A percentile compares a stretch with the other conserved stretches of the same genome.
These are phyloP conservation scores for Arabidopsis thaliana DNA, from an alignment of 345 rosid species.

Conservation along the genomic window TAIR10.1 NC_003076.8:8077501-8078000, in stretches of 20 bases:
- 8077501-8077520: slow-evolving; percentile 64
- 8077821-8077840: not conserved
- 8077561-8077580: slow-evolving; percentile 93
- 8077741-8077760: slow-evolving; percentile 32
- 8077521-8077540: slow-evolving; percentile 98
- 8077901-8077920: not conserved
- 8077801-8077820: slow-evolving; percentile 34
- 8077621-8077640: not conserved
- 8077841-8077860: not conserved
- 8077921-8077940: no score
- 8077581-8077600: slow-evolving; percentile 89
- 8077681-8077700: not conserved
- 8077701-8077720: no score
- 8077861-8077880: not conserved
- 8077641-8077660: not conserved
- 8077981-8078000: no score
- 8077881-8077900: not conserved
- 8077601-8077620: slow-evolving; percentile 85
- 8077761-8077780: slow-evolving; percentile 33
- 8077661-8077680: not conserved
- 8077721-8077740: not conserved
- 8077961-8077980: no score
- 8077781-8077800: slow-evolving; percentile 12
- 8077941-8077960: no score
- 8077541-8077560: slow-evolving; percentile 90